Percentiles rank a stretch among this genome's conserved stretches.
phyloP scores from a whole-genome alignment of 2,329 filamentous ascomycete species.

The Cladosporium halotolerans region DNA sequence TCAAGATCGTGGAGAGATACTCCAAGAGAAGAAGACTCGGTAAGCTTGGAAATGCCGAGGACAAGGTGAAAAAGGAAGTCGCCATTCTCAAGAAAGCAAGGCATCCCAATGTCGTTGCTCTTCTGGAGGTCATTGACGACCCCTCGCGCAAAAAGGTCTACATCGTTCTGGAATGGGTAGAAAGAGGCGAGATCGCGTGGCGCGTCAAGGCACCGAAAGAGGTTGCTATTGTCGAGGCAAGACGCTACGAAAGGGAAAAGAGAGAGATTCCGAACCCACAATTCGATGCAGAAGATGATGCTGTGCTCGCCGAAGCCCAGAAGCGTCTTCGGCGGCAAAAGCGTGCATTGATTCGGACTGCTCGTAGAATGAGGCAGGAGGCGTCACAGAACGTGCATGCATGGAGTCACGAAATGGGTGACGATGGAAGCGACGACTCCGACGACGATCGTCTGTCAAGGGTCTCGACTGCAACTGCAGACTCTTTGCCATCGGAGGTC shows the following conservation, averaged over 20 bases:
- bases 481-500: constrained; percentile 11
- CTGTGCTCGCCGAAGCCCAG: constrained; percentile 40
- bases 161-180: constrained; percentile 91
- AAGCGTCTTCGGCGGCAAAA: constrained; percentile 51
- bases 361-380: constrained; percentile 23
- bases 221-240: constrained; percentile 75
- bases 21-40: constrained; percentile 91
- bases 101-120: constrained; percentile 91
- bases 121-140: constrained; percentile 96
- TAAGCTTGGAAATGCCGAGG: constrained; percentile 60
- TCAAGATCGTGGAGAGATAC: constrained; percentile 96
- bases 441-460: constrained; percentile 32
- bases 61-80: constrained; percentile 91
- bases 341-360: constrained; percentile 16
- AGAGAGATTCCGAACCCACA: constrained; percentile 40
- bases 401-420: constrained; percentile 80
- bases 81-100: constrained; percentile 97
- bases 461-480: constrained; percentile 29
- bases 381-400: constrained; percentile 48
- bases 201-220: constrained; percentile 79
- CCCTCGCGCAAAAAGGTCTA: constrained; percentile 96
- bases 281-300: constrained; percentile 38
- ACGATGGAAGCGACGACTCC: constrained; percentile 31
- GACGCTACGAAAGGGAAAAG: constrained; percentile 68
- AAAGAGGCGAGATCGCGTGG: constrained; percentile 91